Percentiles rank a stretch among this genome's conserved stretches.
These are phyloP conservation scores for Sphagnum contortum DNA, from an alignment of 225 moss, liverwort and hornwort genomes.

Conservation along the genomic window DNA sequence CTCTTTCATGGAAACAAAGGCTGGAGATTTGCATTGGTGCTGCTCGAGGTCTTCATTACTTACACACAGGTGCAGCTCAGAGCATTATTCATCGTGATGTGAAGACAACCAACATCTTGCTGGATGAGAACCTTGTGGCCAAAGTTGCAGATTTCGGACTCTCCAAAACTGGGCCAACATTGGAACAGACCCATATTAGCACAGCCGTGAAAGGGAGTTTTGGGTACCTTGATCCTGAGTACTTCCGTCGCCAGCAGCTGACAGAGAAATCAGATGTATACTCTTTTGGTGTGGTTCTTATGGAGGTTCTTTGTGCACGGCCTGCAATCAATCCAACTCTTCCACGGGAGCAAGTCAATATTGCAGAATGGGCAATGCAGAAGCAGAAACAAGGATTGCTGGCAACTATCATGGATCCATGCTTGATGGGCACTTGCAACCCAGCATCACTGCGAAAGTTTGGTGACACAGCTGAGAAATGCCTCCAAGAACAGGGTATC, in stretches of 20 bases:
- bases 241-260: constrained; percentile 78
- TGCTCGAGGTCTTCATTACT: not conserved
- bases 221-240: constrained; percentile 27
- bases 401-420: constrained; percentile 75
- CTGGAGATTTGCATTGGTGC: constrained; percentile 6
- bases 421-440: constrained; percentile 46
- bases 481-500: constrained; percentile 73
- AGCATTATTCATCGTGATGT: constrained; percentile 5
- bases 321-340: constrained; percentile 76
- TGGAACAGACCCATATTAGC: constrained; percentile 58
- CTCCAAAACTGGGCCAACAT: not conserved
- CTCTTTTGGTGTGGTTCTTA: constrained; percentile 83
- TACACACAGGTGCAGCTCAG: not conserved
- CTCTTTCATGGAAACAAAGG: not conserved
- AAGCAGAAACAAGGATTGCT: constrained; percentile 75
- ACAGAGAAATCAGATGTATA: constrained; percentile 93
- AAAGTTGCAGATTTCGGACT: constrained; percentile 12
- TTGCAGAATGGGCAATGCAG: constrained; percentile 89
- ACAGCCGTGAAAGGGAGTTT: not conserved
- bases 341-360: constrained; percentile 76
- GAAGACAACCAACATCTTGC: constrained; percentile 5
- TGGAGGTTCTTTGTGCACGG: constrained; percentile 88
- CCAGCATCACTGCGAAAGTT: constrained; percentile 68
- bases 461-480: constrained; percentile 90
- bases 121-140: constrained; percentile 4